Conservation (phyloP, 148 eudicot species). For the Chenopodium berlandieri region DNA sequence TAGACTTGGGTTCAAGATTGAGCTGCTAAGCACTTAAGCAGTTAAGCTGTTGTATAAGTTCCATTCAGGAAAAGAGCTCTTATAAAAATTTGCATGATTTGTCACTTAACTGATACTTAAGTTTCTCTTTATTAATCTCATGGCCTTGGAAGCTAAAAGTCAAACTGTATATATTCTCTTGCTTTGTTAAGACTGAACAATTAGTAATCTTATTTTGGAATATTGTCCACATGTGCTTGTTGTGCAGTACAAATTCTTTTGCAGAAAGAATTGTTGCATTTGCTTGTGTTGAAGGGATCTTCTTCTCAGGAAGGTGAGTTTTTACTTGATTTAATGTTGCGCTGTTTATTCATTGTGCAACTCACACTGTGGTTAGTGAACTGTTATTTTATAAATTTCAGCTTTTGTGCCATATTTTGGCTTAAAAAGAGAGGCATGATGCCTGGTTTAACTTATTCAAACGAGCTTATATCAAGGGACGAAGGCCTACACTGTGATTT, state of each 20-base stretch:
- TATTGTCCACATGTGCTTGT: not conserved
- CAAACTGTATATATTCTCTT: not conserved
- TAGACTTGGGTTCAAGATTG: not conserved
- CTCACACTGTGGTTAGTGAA: not conserved
- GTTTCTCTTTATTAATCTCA: not conserved
- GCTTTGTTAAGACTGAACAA: conserved; percentile 6
- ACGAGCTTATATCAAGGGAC: conserved; percentile 85
- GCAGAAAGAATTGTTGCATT: conserved; percentile 87
- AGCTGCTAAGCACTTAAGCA: not conserved
- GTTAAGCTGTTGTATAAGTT: not conserved
- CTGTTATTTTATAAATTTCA: conserved; percentile 26
- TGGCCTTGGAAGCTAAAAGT: not conserved
- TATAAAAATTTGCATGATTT: not conserved
- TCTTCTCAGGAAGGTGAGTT: conserved; percentile 78
- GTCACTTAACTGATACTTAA: not conserved
- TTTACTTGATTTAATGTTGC: not conserved
- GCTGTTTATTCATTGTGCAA: not conserved
- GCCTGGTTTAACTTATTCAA: conserved; percentile 90
- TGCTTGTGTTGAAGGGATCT: conserved; percentile 85
- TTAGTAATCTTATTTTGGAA: not conserved
- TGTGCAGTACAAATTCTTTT: conserved; percentile 62
- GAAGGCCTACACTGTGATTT: conserved; percentile 91
- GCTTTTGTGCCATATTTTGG: conserved; percentile 90
- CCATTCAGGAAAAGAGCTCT: not conserved
- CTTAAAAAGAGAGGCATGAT: conserved; percentile 82